These are phyloP conservation scores for Luvunga scandens DNA, from an alignment of 345 rosid genomes.

Conservation along the genomic window DNA sequence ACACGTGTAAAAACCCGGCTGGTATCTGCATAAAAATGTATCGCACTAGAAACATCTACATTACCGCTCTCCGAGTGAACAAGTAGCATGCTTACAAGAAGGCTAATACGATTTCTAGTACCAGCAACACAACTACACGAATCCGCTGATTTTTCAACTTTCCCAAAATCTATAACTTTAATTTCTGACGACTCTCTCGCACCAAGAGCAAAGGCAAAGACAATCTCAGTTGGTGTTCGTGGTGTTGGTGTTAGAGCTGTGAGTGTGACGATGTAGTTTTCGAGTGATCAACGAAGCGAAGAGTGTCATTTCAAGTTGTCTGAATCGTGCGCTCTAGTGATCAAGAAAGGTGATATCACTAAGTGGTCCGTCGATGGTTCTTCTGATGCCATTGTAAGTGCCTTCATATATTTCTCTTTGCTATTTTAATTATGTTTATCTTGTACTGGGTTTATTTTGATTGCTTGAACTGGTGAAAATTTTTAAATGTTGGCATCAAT, in stretches of 20 bases:
- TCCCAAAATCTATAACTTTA: background rate
- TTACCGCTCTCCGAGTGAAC: background rate
- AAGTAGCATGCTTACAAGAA: background rate
- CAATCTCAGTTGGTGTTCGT: background rate
- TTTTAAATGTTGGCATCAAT: background rate
- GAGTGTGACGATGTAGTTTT: conserved; percentile 42
- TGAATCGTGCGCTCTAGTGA: conserved; percentile 45
- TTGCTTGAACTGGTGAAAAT: background rate
- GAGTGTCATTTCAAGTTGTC: conserved; percentile 48
- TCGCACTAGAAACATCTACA: background rate
- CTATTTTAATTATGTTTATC: too few relatives aligned
- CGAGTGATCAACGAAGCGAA: conserved; percentile 9
- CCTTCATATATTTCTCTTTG: background rate
- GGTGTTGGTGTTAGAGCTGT: conserved; percentile 18
- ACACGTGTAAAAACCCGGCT: background rate
- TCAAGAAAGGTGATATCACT: conserved; percentile 81
- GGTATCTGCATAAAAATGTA: background rate
- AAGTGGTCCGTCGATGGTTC: conserved; percentile 71
- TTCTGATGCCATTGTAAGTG: conserved; percentile 74
- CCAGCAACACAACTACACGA: background rate
- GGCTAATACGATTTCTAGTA: background rate
- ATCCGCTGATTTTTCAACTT: background rate
- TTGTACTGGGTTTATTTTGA: background rate
- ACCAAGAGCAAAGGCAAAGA: background rate
- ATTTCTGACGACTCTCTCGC: background rate